Evolutionary conservation across 331 rosid species (phyloP).

Genomic region (Pyrus hybrid): DNA sequence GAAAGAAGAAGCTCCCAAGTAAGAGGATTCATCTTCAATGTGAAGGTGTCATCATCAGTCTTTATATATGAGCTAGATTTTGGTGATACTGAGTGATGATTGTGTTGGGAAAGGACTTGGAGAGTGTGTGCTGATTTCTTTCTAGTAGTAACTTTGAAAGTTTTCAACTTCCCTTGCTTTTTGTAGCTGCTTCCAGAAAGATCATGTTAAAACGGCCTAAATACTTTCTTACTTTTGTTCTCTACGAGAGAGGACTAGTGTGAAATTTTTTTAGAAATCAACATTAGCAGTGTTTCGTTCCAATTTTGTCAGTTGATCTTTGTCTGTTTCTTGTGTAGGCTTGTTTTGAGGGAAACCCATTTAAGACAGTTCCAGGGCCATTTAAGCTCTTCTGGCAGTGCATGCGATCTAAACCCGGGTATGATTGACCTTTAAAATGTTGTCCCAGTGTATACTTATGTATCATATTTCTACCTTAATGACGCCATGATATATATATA

Average conservation of each 20-base stretch:
- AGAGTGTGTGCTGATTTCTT: not conserved
- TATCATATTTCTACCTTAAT: too few species aligned
- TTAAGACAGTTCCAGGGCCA: constrained; percentile 90
- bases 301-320: not conserved
- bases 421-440: constrained; percentile 9
- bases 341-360: constrained; percentile 91
- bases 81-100: not conserved
- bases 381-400: constrained; percentile 91
- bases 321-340: constrained; percentile 39
- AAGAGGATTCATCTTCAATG: not conserved
- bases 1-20: not conserved
- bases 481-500: not conserved
- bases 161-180: not conserved
- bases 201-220: not conserved
- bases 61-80: not conserved
- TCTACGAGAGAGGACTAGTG: not conserved
- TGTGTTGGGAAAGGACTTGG: not conserved
- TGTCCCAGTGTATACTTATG: not conserved
- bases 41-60: not conserved
- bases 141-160: not conserved
- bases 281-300: not conserved
- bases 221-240: not conserved
- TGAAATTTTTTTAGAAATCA: not conserved
- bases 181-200: not conserved
- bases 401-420: constrained; percentile 97